Base-by-base conservation (phyloP, 371 early-diverging fungal species). In the Mortierella sp. region DNA sequence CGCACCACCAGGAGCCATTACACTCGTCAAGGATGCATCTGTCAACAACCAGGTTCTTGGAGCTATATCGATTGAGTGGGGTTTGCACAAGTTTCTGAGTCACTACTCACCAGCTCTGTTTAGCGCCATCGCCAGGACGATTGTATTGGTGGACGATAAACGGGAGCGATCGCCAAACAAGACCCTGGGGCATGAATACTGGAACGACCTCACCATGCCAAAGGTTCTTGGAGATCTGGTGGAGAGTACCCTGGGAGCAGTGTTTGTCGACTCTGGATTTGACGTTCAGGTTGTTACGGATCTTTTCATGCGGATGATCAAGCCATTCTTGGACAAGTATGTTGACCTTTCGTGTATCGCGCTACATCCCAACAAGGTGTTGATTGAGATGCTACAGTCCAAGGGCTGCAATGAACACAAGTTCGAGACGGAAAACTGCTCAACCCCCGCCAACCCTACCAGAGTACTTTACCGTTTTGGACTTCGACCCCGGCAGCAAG, bases 161-260 rank as follows among this genome's bases (percentile, higher is more conserved):
- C 77, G 0, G 65, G 48, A 25, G 9, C 40, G 39, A 47, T 51
- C 13, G 70, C 78, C 31, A 62, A 80, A 17, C 27, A 62, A 47
- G 19, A 28, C 19, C 4, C 57, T 63, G 43, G 54, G 52, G 25
- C 86, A 85, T 10, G 92, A 93, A 60, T 90, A 88, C 56, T 94
- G 93, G 94, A 71, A 72, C 22, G 81, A 88, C 24, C 61, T 91
- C 43, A 83, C 81, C 17, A 86, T 94, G 8, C 98, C 98, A 22
- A 98, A 98, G 63, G 90, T 92, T 0, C 71, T 94, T 41, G 91
- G 93, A 3, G 98, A 98, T 82, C 79, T 96, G 0, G 85, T 93
- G 14, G 98, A 98, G 82, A 89, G 94, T 58, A 83, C 93, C 60
- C 47, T 96, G 3, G 98, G 98, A 3, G 97, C 98, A 4, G 83